phyloP scores from a whole-genome alignment of 345 rosid species.

The Angophora floribunda region DNA sequence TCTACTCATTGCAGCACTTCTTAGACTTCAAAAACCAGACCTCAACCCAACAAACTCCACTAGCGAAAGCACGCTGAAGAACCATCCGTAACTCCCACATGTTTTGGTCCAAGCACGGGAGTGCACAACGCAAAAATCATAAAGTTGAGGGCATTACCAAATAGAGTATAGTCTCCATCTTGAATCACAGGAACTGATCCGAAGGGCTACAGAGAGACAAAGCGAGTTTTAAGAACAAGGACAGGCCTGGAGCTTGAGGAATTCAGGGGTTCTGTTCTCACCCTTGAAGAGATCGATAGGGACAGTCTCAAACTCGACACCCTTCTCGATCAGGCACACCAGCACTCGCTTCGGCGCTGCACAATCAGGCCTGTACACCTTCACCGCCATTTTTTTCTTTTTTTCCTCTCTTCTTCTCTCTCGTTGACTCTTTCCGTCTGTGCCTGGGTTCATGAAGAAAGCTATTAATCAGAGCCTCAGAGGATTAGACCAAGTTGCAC shows the following conservation, averaged over 20 bases:
- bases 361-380: constrained; percentile 48
- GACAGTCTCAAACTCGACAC: constrained; percentile 41
- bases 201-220: constrained; percentile 39
- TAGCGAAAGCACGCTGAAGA: not conserved
- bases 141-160: constrained; percentile 16
- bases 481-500: not conserved
- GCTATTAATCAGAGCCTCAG: not conserved
- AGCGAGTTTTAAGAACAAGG: not conserved
- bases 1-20: not conserved
- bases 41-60: not conserved
- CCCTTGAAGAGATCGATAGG: constrained; percentile 58
- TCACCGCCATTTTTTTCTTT: constrained; percentile 35
- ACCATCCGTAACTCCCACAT: not conserved
- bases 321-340: constrained; percentile 42
- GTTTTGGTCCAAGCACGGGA: not conserved
- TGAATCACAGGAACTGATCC: constrained; percentile 43
- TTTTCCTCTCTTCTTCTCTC: not conserved
- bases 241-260: constrained; percentile 50
- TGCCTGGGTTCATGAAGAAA: not conserved
- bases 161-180: not conserved
- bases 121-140: not conserved
- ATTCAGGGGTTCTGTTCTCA: constrained; percentile 40
- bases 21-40: not conserved
- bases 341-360: constrained; percentile 48
- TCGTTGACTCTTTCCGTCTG: not conserved